Base-by-base conservation (phyloP, 495 filamentous ascomycete species). In the Penicillium coprophilum region DNA sequence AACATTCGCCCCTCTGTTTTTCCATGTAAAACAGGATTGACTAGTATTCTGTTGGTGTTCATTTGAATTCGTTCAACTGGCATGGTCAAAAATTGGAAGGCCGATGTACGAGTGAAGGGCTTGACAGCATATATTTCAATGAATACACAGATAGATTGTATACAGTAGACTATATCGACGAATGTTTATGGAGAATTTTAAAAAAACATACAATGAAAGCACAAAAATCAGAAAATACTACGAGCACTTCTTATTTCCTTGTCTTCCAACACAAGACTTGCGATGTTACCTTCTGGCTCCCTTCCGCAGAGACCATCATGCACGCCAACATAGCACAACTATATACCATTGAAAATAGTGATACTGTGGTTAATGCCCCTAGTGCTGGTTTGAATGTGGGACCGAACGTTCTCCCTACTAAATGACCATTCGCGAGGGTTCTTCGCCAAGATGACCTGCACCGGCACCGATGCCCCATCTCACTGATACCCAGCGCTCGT, bases 251-350 rank as follows among this genome's bases (percentile, higher is more conserved):
- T 21, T 12, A 10, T 15, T 36, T 32, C 12, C 6, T 32, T 23
- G 4, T 23, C n/a, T 23, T 50, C 21, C 31, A 36, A 50, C 38
- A 11, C 38, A 39, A 39, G 38, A 43, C 27, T 31, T 30, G 8
- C 38, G 20, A 27, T 46, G 12, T 15, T 6, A n/a, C 23, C 12
- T 46, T 23, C 7, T 1, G 15, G 15, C 21, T 24, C 1, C 50
- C 6, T 43, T 36, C 31, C 12, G 11, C 3, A 7, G 32, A 39
- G 7, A 21, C 31, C 24, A 45, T 27, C 41, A 21, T 39, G 21
- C 13, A 43, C 61, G 61, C 60, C 60, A 30, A 63, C 56, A 52
- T 63, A 56, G 34, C 59, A 53, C 13, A 53, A 50, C 15, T 43
- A n/a, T 4, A 52, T 50, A 48, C 60, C 60, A 36, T n/a, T 30